Conservation (phyloP, 768 basidiomycete genomes). For the Rhodotorula diobovata region DNA sequence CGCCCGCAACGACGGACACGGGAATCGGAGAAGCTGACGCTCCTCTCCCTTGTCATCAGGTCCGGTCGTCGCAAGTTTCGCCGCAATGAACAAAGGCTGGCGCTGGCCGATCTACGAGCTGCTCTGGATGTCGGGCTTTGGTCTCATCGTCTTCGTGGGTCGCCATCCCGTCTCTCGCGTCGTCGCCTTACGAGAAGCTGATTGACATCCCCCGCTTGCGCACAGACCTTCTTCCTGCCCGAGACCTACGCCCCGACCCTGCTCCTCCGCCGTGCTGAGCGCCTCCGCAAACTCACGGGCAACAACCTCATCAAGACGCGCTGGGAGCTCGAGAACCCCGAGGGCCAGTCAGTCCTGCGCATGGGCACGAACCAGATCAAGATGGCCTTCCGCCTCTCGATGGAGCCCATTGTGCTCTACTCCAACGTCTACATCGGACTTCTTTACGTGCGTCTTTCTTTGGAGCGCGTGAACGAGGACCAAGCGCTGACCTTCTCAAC, state of each 20-base stretch:
- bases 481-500: not conserved
- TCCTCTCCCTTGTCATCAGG: not conserved
- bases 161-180: not conserved
- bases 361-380: constrained; percentile 35
- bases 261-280: constrained; percentile 47
- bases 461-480: not conserved
- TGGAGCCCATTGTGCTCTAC: constrained; percentile 47
- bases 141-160: constrained; percentile 43
- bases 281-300: constrained; percentile 48
- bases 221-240: constrained; percentile 44
- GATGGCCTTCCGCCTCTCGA: constrained; percentile 42
- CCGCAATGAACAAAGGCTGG: constrained; percentile 47
- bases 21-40: not conserved
- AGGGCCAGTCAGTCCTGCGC: constrained; percentile 1
- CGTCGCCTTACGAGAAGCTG: not conserved
- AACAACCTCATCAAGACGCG: constrained; percentile 45
- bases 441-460: constrained; percentile 14
- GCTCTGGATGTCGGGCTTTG: constrained; percentile 46
- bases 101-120: constrained; percentile 48
- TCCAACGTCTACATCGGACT: constrained; percentile 46
- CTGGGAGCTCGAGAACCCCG: constrained; percentile 43
- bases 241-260: constrained; percentile 48
- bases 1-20: too few species aligned
- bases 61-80: constrained; percentile 44
- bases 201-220: not conserved